These are phyloP conservation scores for Claviceps fusiformis DNA, from an alignment of 2,329 filamentous ascomycete genomes.

Conservation along the genomic window DNA sequence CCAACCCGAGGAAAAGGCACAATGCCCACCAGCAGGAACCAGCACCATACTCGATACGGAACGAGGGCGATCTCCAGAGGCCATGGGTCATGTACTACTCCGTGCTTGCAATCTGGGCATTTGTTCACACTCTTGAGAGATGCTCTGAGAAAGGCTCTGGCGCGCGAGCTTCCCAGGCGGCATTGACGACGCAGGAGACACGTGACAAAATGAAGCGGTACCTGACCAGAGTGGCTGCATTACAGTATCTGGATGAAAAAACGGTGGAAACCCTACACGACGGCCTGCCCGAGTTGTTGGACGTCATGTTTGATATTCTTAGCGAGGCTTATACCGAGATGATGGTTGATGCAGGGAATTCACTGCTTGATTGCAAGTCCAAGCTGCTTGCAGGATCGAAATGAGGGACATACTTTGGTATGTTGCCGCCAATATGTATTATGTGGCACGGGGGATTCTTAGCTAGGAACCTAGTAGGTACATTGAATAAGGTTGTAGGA, in stretches of 20 bases:
- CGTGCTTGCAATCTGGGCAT: slow-evolving; percentile 74
- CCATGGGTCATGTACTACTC: slow-evolving; percentile 90
- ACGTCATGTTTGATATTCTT: slow-evolving; percentile 28
- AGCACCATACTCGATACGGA: slow-evolving; percentile 54
- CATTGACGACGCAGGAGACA: slow-evolving; percentile 11
- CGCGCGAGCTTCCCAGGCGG: slow-evolving; percentile 22
- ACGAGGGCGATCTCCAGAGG: slow-evolving; percentile 70
- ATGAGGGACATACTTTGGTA: background rate
- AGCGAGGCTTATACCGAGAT: slow-evolving; percentile 47
- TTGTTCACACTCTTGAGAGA: slow-evolving; percentile 36
- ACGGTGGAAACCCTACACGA: slow-evolving; percentile 53
- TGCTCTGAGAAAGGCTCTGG: background rate
- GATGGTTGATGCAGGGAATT: slow-evolving; percentile 54
- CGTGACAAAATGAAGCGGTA: slow-evolving; percentile 27
- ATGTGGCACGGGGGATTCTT: no score
- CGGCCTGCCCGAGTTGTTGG: slow-evolving; percentile 31
- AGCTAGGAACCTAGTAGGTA: no score
- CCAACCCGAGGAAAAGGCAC: slow-evolving; percentile 18
- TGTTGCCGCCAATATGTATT: background rate
- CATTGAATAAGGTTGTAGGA: no score
- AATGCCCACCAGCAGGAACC: slow-evolving; percentile 15
- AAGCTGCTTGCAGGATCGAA: background rate
- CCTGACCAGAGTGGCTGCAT: slow-evolving; percentile 49
- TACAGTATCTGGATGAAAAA: slow-evolving; percentile 56
- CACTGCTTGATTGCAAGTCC: background rate